Evolutionary conservation across 202 grass and related monocot species (phyloP).

Genomic region (Panicum hallii): DNA sequence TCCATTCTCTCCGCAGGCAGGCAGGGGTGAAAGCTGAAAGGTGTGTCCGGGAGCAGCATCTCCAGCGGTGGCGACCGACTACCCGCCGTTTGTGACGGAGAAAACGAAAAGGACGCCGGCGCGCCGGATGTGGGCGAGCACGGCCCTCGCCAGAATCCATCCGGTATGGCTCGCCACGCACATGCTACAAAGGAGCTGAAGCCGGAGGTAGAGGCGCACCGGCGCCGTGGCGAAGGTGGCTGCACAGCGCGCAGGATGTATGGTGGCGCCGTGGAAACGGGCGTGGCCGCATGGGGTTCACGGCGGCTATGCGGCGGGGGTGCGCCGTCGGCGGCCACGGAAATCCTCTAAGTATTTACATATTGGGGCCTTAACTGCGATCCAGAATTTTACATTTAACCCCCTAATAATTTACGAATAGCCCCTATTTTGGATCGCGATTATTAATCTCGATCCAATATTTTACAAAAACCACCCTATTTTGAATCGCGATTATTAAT

Average conservation of each 20-base stretch:
- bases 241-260: background rate
- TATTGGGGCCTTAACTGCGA: background rate
- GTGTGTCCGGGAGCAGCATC: background rate
- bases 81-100: background rate
- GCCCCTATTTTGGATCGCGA: no score
- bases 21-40: background rate
- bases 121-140: background rate
- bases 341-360: no score
- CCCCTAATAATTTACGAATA: background rate
- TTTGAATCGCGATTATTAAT: no score
- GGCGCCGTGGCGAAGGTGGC: background rate
- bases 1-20: background rate
- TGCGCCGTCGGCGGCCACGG: background rate
- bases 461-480: no score
- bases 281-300: background rate
- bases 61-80: background rate
- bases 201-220: background rate
- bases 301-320: background rate
- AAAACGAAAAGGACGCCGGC: background rate
- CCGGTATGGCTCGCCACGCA: background rate
- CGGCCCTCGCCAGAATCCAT: background rate
- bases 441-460: no score
- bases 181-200: background rate
- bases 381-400: background rate
- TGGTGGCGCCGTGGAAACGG: background rate